Conservation (phyloP, 805 yeast genomes). For the Candida cerambycidarum region DNA sequence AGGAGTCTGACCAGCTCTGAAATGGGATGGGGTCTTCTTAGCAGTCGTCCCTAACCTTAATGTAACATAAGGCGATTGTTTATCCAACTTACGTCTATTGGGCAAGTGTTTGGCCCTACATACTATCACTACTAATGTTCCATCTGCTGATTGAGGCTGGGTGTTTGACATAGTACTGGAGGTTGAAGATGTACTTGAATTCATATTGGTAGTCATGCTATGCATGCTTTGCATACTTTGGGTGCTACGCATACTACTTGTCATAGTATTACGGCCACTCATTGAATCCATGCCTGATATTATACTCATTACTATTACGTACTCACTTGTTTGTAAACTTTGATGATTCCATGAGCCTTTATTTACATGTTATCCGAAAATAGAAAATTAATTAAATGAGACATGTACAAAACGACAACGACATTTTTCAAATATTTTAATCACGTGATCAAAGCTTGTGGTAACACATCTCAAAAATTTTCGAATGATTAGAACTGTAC, state of each 20-base stretch:
- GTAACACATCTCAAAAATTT: conserved; percentile 2
- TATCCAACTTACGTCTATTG: conserved; percentile 81
- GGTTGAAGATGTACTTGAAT: not conserved
- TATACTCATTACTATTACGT: too few species aligned
- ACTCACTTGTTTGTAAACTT: too few species aligned
- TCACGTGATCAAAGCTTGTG: too few species aligned
- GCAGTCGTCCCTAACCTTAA: conserved; percentile 80
- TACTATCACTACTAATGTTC: conserved; percentile 70
- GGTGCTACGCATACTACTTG: too few species aligned
- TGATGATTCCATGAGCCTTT: conserved; percentile 8
- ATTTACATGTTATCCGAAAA: not conserved
- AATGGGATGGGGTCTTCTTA: conserved; percentile 71
- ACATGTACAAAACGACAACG: not conserved
- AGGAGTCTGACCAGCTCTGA: conserved; percentile 94
- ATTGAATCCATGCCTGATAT: too few species aligned
- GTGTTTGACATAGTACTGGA: not conserved
- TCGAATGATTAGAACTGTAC: not conserved
- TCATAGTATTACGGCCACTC: too few species aligned
- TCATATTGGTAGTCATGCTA: not conserved
- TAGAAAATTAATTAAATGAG: conserved; percentile 2
- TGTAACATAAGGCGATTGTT: conserved; percentile 90
- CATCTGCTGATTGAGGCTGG: conserved; percentile 39
- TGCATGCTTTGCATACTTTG: too few species aligned
- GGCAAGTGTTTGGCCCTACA: conserved; percentile 83
- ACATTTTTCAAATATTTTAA: too few species aligned